Evolutionary conservation across 73 alveolate species (phyloP).

Genomic region (Tetrahymena elliotti): DNA sequence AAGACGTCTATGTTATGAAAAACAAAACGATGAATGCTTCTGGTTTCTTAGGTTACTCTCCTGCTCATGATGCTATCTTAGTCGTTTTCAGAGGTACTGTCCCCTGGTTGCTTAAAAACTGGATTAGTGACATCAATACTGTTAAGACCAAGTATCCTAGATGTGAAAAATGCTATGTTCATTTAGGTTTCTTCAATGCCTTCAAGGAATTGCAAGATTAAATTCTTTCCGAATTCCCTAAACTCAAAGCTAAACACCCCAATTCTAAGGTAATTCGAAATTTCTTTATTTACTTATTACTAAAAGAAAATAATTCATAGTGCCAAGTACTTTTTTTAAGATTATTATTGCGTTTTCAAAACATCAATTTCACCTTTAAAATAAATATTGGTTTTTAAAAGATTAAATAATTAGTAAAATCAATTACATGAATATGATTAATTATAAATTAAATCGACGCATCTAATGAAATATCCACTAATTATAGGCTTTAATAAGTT

Average conservation of each 20-base stretch:
- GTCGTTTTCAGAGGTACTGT: background rate
- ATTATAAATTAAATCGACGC: background rate
- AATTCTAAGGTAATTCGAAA: background rate
- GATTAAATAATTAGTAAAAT: background rate
- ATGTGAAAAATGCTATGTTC: slow-evolving; percentile 10
- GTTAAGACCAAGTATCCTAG: background rate
- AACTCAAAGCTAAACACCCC: slow-evolving; percentile 9
- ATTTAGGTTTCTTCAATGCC: background rate
- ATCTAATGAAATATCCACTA: background rate
- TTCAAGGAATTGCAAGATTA: background rate
- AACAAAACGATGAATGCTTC: background rate
- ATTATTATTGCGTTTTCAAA: background rate
- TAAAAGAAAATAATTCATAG: background rate
- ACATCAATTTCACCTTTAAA: background rate
- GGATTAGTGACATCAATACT: background rate
- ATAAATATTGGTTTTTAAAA: too few relatives aligned
- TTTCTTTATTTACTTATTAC: background rate
- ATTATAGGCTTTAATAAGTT: background rate
- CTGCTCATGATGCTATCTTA: background rate
- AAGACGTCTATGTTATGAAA: background rate
- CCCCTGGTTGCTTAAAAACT: background rate
- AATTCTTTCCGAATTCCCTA: background rate
- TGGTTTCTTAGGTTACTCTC: background rate
- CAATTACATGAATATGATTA: background rate
- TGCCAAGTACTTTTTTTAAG: background rate